Evolutionary conservation across 257 asterid genomes (phyloP).

Genomic region (Jaltomata sinuosa): DNA sequence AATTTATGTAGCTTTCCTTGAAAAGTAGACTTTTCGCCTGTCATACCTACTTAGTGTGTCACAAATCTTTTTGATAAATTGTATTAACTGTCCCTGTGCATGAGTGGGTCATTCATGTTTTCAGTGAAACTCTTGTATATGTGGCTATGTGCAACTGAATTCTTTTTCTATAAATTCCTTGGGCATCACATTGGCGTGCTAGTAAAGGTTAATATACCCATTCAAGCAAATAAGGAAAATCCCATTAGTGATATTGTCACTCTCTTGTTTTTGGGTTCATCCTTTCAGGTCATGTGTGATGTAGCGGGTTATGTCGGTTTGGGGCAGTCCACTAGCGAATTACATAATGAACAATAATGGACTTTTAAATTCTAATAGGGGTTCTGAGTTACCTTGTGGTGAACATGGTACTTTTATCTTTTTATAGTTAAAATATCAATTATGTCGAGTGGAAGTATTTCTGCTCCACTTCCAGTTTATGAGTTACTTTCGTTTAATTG

Average conservation of each 20-base stretch:
- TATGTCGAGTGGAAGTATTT: not conserved
- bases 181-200: not conserved
- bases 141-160: not conserved
- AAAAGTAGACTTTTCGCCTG: not conserved
- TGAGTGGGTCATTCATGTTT: not conserved
- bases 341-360: not conserved
- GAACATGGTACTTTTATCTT: not conserved
- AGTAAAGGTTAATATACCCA: not conserved
- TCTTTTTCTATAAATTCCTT: not conserved
- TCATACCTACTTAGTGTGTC: not conserved
- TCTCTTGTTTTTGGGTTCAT: not conserved
- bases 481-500: not conserved
- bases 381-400: not conserved
- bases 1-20: not conserved
- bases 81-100: not conserved
- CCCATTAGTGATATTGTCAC: not conserved
- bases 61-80: not conserved
- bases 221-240: not conserved
- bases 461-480: not conserved
- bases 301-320: not conserved
- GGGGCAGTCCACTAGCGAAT: not conserved
- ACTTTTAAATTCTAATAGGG: not conserved
- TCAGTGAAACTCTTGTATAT: not conserved
- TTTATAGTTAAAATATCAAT: not conserved
- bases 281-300: not conserved